Evolutionary conservation across 352 stramenopile genomes (phyloP).

Genomic region (Phytophthora meadii): DNA sequence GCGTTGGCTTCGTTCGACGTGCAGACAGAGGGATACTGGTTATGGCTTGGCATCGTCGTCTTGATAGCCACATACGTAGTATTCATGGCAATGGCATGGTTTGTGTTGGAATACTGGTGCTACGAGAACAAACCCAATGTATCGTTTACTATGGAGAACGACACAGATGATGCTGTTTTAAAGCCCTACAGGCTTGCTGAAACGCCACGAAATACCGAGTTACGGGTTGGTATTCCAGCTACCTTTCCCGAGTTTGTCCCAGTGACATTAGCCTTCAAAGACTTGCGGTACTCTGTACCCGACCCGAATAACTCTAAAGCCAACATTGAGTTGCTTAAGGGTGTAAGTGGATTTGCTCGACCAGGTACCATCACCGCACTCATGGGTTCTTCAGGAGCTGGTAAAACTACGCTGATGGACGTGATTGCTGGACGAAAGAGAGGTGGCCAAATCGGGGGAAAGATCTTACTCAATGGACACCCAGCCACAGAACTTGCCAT

Average conservation of each 20-base stretch:
- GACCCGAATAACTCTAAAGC: slow-evolving; percentile 24
- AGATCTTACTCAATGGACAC: slow-evolving; percentile 87
- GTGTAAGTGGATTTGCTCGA: slow-evolving; percentile 64
- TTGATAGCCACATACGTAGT: slow-evolving; percentile 28
- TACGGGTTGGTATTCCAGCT: neutral
- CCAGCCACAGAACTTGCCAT: slow-evolving; percentile 31
- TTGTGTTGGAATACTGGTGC: slow-evolving; percentile 52
- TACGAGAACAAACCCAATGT: slow-evolving; percentile 31
- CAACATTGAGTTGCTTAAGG: slow-evolving; percentile 76
- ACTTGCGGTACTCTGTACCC: slow-evolving; percentile 46
- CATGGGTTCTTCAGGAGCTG: slow-evolving; percentile 82
- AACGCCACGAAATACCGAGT: slow-evolving; percentile 1
- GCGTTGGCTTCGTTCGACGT: slow-evolving; percentile 58
- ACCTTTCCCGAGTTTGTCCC: slow-evolving; percentile 10
- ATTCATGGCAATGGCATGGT: slow-evolving; percentile 25
- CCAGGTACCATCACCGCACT: slow-evolving; percentile 87
- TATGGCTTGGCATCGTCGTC: slow-evolving; percentile 54
- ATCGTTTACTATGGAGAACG: neutral
- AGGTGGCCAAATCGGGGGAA: slow-evolving; percentile 39
- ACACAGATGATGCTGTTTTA: neutral
- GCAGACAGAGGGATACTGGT: slow-evolving; percentile 47
- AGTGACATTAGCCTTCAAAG: slow-evolving; percentile 36
- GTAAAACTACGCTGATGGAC: slow-evolving; percentile 44
- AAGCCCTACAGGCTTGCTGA: neutral
- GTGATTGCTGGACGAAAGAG: slow-evolving; percentile 27